Conservation (phyloP, 805 yeast genomes). For the Schwanniomyces pseudopolymorphus region DNA sequence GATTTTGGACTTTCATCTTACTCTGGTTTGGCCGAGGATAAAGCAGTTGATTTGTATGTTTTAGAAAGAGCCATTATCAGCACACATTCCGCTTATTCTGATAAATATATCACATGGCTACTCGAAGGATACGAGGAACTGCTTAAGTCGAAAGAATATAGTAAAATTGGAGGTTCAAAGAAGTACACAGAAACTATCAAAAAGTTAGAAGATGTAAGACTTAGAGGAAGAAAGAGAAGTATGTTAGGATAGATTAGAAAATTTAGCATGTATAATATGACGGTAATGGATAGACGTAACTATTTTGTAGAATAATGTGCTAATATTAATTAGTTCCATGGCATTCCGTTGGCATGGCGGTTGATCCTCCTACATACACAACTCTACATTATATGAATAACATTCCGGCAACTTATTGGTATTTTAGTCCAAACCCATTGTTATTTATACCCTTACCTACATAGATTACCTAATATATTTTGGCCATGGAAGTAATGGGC, state of each 20-base stretch:
- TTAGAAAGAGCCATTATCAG: conserved; percentile 87
- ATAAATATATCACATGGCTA: conserved; percentile 64
- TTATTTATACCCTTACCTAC: no score
- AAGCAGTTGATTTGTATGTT: conserved; percentile 96
- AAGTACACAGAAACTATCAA: conserved; percentile 53
- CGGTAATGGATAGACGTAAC: background rate
- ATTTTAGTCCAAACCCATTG: no score
- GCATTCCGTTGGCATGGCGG: no score
- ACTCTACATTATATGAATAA: no score
- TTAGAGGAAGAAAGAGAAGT: conserved; percentile 92
- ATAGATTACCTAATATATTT: no score
- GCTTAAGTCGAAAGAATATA: conserved; percentile 26
- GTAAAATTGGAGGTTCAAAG: conserved; percentile 33
- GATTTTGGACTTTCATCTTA: conserved; percentile 90
- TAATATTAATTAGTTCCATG: background rate
- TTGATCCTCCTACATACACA: no score
- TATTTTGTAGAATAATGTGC: background rate
- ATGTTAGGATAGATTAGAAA: conserved; percentile 68
- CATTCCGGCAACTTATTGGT: no score
- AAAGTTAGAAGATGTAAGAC: conserved; percentile 78
- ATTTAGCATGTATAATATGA: background rate
- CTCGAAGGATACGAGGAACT: conserved; percentile 62
- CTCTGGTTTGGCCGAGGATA: conserved; percentile 78
- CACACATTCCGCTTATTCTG: conserved; percentile 80
- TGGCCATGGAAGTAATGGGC: no score